Percentiles rank a stretch among this genome's conserved stretches.
Conservation (phyloP, 2,329 filamentous ascomycete genomes). For the Knufia fluminis region DNA sequence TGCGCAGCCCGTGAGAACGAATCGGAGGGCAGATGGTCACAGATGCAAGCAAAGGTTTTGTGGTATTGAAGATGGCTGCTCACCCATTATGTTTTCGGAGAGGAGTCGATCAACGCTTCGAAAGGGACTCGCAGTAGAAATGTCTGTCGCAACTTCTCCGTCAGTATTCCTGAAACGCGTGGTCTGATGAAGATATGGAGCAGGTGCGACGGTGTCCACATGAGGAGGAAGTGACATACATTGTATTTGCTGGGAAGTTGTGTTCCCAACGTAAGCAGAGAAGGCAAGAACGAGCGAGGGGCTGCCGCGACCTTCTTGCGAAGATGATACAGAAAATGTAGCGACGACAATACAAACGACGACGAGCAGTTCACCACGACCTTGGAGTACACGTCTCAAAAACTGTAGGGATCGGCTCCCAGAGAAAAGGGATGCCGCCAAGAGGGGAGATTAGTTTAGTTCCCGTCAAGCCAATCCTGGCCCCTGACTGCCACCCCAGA, state of each 20-base stretch:
- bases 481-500: slow-evolving; percentile 6
- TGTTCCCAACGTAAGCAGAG: not conserved
- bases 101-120: not conserved
- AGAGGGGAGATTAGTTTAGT: not conserved
- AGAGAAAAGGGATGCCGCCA: slow-evolving; percentile 9
- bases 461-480: not conserved
- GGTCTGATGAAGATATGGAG: not conserved
- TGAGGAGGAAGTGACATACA: not conserved
- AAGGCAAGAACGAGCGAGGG: slow-evolving; percentile 4
- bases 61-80: not conserved
- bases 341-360: slow-evolving; percentile 1
- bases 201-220: not conserved
- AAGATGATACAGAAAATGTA: not conserved
- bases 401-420: slow-evolving; percentile 3
- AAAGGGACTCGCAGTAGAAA: not conserved
- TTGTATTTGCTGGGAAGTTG: not conserved
- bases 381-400: not conserved
- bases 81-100: slow-evolving; percentile 9
- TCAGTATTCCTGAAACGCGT: slow-evolving; percentile 1
- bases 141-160: slow-evolving; percentile 6
- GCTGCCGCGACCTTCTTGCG: not conserved
- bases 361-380: slow-evolving; percentile 1
- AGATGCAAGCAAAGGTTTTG: not conserved
- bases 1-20: not conserved
- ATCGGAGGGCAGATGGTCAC: not conserved